phyloP scores from a whole-genome alignment of 441 rosid genomes.

The Pelargonium citronellum region DNA sequence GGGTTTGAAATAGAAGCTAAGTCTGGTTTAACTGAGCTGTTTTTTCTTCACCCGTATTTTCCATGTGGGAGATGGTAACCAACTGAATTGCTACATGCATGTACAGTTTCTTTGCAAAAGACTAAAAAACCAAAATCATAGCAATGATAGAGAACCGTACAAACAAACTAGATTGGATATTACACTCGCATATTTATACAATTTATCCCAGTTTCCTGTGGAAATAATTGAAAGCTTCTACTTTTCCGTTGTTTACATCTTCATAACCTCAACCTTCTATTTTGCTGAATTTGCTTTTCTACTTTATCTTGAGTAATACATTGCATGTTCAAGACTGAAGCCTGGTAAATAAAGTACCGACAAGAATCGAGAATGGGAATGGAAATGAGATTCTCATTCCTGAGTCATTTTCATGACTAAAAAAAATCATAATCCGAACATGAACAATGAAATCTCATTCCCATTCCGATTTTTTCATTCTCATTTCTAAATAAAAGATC shows the following conservation, averaged over 20 bases:
- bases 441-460: too few species aligned
- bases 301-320: neutral
- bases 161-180: neutral
- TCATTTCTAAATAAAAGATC: too few species aligned
- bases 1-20: constrained; percentile 7
- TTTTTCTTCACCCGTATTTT: neutral
- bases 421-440: too few species aligned
- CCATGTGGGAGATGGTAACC: neutral
- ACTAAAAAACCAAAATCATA: neutral
- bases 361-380: too few species aligned
- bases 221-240: neutral
- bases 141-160: neutral
- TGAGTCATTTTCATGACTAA: too few species aligned
- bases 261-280: neutral
- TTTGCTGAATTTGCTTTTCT: neutral
- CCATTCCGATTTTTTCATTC: too few species aligned
- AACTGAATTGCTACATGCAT: constrained; percentile 1
- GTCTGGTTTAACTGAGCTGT: constrained; percentile 12
- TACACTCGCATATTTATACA: neutral
- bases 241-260: neutral
- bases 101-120: neutral
- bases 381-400: too few species aligned
- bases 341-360: neutral
- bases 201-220: neutral
- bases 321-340: neutral